phyloP scores from a whole-genome alignment of 495 filamentous ascomycete genomes.

The Lophiotrema nucula region DNA sequence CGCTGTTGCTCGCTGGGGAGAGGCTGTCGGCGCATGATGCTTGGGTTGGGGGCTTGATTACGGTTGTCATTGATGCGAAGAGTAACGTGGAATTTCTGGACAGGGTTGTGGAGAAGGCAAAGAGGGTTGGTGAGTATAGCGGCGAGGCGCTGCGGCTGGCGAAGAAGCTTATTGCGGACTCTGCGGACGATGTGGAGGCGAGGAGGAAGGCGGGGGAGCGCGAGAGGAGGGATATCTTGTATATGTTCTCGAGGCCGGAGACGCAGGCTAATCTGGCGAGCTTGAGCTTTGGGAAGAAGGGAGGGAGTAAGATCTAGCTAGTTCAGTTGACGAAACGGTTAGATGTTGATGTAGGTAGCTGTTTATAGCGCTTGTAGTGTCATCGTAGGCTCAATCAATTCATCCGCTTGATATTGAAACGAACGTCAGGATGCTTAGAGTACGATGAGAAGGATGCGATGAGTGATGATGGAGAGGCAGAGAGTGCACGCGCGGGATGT shows the following conservation, averaged over 20 bases:
- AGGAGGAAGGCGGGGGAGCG: constrained; percentile 21
- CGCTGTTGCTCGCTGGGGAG: constrained; percentile 26
- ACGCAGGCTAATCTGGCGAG: constrained; percentile 19
- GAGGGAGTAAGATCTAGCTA: constrained; percentile 20
- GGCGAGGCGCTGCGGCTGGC: constrained; percentile 24
- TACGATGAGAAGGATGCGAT: no score
- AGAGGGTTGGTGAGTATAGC: constrained; percentile 17
- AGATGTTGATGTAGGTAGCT: neutral
- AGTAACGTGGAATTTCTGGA: constrained; percentile 12
- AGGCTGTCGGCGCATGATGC: constrained; percentile 18
- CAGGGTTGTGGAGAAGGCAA: constrained; percentile 17
- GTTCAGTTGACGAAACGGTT: neutral
- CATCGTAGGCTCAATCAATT: no score
- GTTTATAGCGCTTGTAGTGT: neutral
- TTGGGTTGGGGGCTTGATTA: constrained; percentile 24
- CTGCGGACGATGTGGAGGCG: constrained; percentile 11
- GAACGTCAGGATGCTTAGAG: no score
- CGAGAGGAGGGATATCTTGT: constrained; percentile 21
- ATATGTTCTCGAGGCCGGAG: constrained; percentile 19
- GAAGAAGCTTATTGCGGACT: constrained; percentile 17
- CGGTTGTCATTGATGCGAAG: constrained; percentile 10
- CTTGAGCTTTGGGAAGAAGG: constrained; percentile 19
- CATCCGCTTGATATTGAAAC: no score
- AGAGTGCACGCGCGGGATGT: neutral
- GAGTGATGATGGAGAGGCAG: neutral